Conservation (phyloP, 2,329 filamentous ascomycete species). For the Aspergillus floridensis region DNA sequence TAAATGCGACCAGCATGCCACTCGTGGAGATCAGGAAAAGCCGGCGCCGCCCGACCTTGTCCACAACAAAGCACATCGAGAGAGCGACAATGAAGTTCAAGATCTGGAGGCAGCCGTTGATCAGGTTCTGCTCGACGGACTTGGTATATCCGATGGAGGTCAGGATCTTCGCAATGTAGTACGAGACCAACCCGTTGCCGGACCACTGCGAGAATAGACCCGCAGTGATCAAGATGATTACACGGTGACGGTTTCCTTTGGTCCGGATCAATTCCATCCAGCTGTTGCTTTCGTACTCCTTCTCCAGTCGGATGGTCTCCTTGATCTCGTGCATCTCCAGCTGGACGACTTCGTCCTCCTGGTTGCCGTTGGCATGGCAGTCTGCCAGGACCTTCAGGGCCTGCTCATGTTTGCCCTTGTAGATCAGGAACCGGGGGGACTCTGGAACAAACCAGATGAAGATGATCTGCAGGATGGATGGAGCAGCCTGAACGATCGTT, state of each 20-base stretch:
- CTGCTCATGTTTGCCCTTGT: slow-evolving; percentile 29
- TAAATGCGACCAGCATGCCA: slow-evolving; percentile 47
- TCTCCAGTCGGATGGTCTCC: slow-evolving; percentile 45
- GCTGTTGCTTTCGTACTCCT: slow-evolving; percentile 46
- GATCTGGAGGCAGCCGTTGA: slow-evolving; percentile 44
- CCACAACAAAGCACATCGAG: slow-evolving; percentile 39
- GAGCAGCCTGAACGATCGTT: slow-evolving; percentile 58
- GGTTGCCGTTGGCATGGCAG: slow-evolving; percentile 42
- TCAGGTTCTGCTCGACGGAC: slow-evolving; percentile 38
- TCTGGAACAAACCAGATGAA: slow-evolving; percentile 65
- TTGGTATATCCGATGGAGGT: slow-evolving; percentile 39
- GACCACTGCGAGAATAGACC: slow-evolving; percentile 60
- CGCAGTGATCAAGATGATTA: slow-evolving; percentile 53
- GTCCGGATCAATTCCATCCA: slow-evolving; percentile 44
- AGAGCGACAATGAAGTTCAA: slow-evolving; percentile 40
- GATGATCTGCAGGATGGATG: slow-evolving; percentile 54
- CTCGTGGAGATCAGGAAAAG: slow-evolving; percentile 44
- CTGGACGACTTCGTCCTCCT: slow-evolving; percentile 31
- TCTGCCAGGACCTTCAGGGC: slow-evolving; percentile 33
- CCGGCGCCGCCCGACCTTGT: slow-evolving; percentile 43
- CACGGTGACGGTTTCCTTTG: slow-evolving; percentile 54
- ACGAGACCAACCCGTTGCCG: slow-evolving; percentile 48
- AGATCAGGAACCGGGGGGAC: slow-evolving; percentile 54
- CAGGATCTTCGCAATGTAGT: slow-evolving; percentile 41
- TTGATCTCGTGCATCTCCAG: slow-evolving; percentile 39